phyloP scores from a whole-genome alignment of 2,329 filamentous ascomycete species.

The Thielaviopsis ethacetica region DNA sequence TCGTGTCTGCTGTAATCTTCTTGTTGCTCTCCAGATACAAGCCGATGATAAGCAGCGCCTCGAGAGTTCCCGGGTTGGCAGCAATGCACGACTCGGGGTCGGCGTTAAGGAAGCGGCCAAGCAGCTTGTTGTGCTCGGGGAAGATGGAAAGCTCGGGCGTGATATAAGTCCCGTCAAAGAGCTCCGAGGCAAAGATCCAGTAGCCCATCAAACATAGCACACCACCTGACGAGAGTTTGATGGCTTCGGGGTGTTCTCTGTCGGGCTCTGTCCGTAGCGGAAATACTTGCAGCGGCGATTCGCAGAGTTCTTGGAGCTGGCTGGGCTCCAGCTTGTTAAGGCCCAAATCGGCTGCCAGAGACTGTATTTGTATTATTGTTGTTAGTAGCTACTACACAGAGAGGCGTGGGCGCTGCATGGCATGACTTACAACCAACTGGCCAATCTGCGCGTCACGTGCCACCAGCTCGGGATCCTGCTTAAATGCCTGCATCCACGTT shows the following conservation, averaged over 20 bases:
- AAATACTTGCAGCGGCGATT: slow-evolving; percentile 25
- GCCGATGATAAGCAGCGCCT: slow-evolving; percentile 42
- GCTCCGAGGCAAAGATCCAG: slow-evolving; percentile 43
- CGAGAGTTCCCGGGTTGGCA: slow-evolving; percentile 36
- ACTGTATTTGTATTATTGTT: slow-evolving; percentile 22
- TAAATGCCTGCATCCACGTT: slow-evolving; percentile 48
- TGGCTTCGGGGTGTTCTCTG: slow-evolving; percentile 29
- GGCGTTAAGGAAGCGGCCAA: slow-evolving; percentile 36
- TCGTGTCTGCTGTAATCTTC: slow-evolving; percentile 22
- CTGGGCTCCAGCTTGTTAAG: slow-evolving; percentile 29
- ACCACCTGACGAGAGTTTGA: slow-evolving; percentile 42
- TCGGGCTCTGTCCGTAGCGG: slow-evolving; percentile 31
- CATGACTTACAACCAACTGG: slow-evolving; percentile 44
- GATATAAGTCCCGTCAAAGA: slow-evolving; percentile 41
- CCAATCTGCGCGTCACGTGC: slow-evolving; percentile 52
- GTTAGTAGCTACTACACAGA: not conserved
- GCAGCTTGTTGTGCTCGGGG: slow-evolving; percentile 39
- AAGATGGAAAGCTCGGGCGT: slow-evolving; percentile 40
- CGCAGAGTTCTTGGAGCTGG: slow-evolving; percentile 29
- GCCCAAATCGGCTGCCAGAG: slow-evolving; percentile 46
- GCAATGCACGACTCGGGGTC: slow-evolving; percentile 32
- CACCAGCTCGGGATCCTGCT: slow-evolving; percentile 43
- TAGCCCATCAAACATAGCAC: slow-evolving; percentile 43
- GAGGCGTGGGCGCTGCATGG: not conserved
- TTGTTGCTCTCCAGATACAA: slow-evolving; percentile 40